These are phyloP conservation scores for Rhynchosporium agropyri DNA, from an alignment of 2,329 filamentous ascomycete species.

Conservation along the genomic window DNA sequence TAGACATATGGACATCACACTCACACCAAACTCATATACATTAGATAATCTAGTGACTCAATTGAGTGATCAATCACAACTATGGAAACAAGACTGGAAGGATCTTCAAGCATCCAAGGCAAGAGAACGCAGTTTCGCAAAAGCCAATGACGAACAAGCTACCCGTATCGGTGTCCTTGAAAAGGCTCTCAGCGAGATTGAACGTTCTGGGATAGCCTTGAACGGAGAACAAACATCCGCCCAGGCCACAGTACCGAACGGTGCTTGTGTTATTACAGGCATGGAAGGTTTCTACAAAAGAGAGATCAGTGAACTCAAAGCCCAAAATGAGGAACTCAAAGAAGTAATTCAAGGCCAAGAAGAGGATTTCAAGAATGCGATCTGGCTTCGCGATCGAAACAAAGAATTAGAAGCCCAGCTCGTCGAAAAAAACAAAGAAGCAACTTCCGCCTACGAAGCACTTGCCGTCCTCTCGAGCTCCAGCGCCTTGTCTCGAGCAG, in stretches of 20 bases:
- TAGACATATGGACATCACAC: not conserved
- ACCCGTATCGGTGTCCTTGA: slow-evolving; percentile 1
- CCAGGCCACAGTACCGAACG: not conserved
- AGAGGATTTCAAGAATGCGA: not conserved
- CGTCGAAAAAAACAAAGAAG: slow-evolving; percentile 5
- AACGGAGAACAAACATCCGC: not conserved
- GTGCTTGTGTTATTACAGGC: not conserved
- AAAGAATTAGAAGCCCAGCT: slow-evolving; percentile 1
- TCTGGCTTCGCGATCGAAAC: slow-evolving; percentile 6
- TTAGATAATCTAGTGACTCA: not conserved
- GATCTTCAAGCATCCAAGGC: not conserved
- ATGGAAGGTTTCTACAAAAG: not conserved
- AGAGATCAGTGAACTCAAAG: slow-evolving; percentile 5
- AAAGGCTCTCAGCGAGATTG: not conserved
- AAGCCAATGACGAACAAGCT: not conserved
- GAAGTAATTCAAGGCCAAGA: slow-evolving; percentile 9
- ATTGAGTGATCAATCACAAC: not conserved
- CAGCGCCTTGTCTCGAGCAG: not conserved
- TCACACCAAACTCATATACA: not conserved
- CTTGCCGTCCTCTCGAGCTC: not conserved
- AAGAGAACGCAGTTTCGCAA: not conserved
- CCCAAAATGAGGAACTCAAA: slow-evolving; percentile 16
- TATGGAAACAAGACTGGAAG: not conserved
- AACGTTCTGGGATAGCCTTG: not conserved
- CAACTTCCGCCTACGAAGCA: not conserved